Evolutionary conservation across 129 eudicot genomes (phyloP).

Genomic region (Artemisia annua): DNA sequence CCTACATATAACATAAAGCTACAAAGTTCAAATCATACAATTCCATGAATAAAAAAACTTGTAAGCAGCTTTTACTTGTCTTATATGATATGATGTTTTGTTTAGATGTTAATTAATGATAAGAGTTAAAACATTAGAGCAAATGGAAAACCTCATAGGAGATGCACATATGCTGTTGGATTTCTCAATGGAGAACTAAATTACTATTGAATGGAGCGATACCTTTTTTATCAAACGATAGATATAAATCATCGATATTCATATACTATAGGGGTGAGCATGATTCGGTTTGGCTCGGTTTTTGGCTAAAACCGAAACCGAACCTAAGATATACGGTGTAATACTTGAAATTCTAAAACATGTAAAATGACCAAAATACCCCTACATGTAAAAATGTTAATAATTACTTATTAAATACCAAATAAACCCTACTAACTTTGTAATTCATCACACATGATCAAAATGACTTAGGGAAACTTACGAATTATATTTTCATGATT

Average conservation of each 20-base stretch:
- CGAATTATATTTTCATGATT: too few species aligned
- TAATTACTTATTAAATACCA: too few species aligned
- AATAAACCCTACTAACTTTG: too few species aligned
- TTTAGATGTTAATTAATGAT: slow-evolving; percentile 13
- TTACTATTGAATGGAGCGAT: slow-evolving; percentile 5
- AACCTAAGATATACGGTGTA: too few species aligned
- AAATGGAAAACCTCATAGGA: slow-evolving; percentile 5
- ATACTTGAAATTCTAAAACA: too few species aligned
- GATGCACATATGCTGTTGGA: slow-evolving; percentile 13
- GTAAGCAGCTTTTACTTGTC: neutral
- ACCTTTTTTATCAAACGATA: slow-evolving; percentile 9
- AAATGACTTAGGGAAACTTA: too few species aligned
- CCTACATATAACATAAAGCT: slow-evolving; percentile 21
- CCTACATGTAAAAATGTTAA: too few species aligned
- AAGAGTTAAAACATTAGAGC: neutral
- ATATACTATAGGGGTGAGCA: too few species aligned
- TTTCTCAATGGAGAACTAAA: slow-evolving; percentile 8
- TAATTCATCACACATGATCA: too few species aligned
- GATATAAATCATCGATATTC: neutral
- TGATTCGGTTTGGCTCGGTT: too few species aligned
- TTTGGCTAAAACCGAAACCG: too few species aligned
- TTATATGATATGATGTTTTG: slow-evolving; percentile 18
- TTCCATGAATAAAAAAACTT: neutral
- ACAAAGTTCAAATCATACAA: slow-evolving; percentile 7
- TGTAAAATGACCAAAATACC: too few species aligned